Evolutionary conservation across 305 asterid species (phyloP).

Genomic region (Fraxinus dipetala): DNA sequence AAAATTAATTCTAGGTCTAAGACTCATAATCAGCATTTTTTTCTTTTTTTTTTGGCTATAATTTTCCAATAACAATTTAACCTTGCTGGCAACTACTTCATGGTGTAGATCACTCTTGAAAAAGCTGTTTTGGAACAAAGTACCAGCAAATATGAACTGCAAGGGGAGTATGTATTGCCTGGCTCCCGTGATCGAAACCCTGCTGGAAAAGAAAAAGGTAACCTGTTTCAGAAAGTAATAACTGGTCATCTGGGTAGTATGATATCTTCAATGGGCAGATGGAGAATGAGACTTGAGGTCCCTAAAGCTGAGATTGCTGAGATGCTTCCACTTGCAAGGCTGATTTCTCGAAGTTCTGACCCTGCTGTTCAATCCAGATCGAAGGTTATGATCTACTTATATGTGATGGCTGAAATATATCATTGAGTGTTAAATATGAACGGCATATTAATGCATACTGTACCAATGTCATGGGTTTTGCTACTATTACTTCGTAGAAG

Average conservation of each 20-base stretch:
- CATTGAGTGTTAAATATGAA: slow-evolving; percentile 15
- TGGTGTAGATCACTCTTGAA: slow-evolving; percentile 83
- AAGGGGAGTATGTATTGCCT: slow-evolving; percentile 98
- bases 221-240: slow-evolving; percentile 86
- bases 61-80: slow-evolving; percentile 1
- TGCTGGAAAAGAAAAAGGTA: slow-evolving; percentile 79
- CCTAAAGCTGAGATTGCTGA: slow-evolving; percentile 98
- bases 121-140: slow-evolving; percentile 92
- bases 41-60: slow-evolving; percentile 14
- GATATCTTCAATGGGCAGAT: slow-evolving; percentile 99
- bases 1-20: neutral
- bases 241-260: slow-evolving; percentile 94
- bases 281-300: slow-evolving; percentile 99
- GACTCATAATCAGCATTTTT: neutral
- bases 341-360: slow-evolving; percentile 95
- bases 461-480: slow-evolving; percentile 14
- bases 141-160: slow-evolving; percentile 93
- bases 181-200: slow-evolving; percentile 91
- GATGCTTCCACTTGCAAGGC: slow-evolving; percentile 99
- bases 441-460: neutral
- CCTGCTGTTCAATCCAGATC: slow-evolving; percentile 98
- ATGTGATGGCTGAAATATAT: slow-evolving; percentile 10
- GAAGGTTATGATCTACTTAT: slow-evolving; percentile 54
- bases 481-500: neutral
- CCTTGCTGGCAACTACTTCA: slow-evolving; percentile 23